Evolutionary conservation across 2,329 filamentous ascomycete species (phyloP), one percentile per base, ranked within the genome.

Genomic region (Cadophora sp.): DNA sequence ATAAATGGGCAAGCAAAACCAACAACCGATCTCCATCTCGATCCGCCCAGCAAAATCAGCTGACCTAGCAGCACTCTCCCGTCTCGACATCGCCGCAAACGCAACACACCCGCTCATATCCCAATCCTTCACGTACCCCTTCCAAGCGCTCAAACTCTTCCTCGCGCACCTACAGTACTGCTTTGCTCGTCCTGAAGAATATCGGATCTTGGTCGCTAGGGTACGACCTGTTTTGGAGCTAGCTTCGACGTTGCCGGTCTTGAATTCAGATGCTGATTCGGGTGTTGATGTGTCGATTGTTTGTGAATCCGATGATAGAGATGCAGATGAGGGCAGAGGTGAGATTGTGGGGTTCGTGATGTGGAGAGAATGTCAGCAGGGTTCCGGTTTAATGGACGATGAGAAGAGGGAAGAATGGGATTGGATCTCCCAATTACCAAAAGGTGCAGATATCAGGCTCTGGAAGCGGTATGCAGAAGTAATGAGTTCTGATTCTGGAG

Each of bases 331-430:
- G 11, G 30, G 18, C n/a, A 55, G 18, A 16, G 53, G 51, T 27
- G 51, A 50, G 51, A 59, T 64, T 13, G 62, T 64, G 16, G 62
- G 62, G n/a, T 64, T 64, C 27, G 16, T 59, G n/a, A 48, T 64
- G 51, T 64, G 62, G 62, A 59, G 45, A 20, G 53, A 58, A 22
- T n/a, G 11, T 16, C n/a, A 9, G 4, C 2, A 56, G 39, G 16
- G 20, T 9, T 20, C 43, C 6, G 43, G 2, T 39, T 9, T 13
- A 56, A 24, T 14, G 20, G 36, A 50, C 22, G 62, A 18, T 11
- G 62, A 27, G 20, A 39, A 59, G 8, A 47, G 2, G 1, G 48
- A 39, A 9, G 64, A 43, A 18, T 62, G 60, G 60, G 50, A 66
- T 30, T 66, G 64, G 64, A 22, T 62, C 1, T 27, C 58, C 7